Percentiles rank a stretch among this genome's conserved stretches.
Conservation (phyloP, 371 early-diverging fungal species). For the Dinochytrium kinnereticum region DNA sequence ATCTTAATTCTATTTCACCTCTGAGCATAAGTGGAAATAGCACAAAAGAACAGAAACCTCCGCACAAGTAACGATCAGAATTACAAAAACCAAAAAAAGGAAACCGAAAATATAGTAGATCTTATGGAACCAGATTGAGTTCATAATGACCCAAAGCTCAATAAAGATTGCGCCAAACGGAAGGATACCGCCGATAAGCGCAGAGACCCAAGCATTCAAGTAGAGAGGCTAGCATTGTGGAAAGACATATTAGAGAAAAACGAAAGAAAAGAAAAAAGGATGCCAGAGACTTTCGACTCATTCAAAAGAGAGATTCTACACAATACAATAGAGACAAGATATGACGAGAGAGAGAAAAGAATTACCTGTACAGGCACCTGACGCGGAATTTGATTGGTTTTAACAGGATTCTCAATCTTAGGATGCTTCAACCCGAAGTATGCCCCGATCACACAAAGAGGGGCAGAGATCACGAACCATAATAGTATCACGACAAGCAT, state of each 20-base stretch:
- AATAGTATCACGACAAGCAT: conserved; percentile 82
- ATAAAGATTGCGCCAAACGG: conserved; percentile 92
- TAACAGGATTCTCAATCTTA: conserved; percentile 80
- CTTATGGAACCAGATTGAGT: conserved; percentile 80
- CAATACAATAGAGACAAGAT: not conserved
- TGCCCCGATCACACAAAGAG: conserved; percentile 88
- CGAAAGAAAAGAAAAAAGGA: too few species aligned
- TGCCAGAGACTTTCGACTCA: too few species aligned
- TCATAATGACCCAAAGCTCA: conserved; percentile 84
- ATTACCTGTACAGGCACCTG: conserved; percentile 78
- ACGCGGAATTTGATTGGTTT: conserved; percentile 93
- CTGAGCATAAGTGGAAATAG: conserved; percentile 91
- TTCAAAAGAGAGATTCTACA: too few species aligned
- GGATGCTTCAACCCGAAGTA: conserved; percentile 91
- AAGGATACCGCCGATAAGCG: conserved; percentile 82
- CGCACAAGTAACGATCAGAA: conserved; percentile 79
- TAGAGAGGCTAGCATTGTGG: conserved; percentile 59
- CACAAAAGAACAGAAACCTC: conserved; percentile 86
- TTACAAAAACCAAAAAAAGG: conserved; percentile 78
- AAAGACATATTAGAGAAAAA: conserved; percentile 6
- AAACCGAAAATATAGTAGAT: conserved; percentile 91
- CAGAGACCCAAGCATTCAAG: conserved; percentile 72
- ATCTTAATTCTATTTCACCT: conserved; percentile 47
- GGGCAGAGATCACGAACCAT: conserved; percentile 89
- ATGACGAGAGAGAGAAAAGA: not conserved